Evolutionary conservation across 257 asterid species (phyloP), one percentile per base, ranked within the genome.

Genomic region (Haberlea rhodopensis): DNA sequence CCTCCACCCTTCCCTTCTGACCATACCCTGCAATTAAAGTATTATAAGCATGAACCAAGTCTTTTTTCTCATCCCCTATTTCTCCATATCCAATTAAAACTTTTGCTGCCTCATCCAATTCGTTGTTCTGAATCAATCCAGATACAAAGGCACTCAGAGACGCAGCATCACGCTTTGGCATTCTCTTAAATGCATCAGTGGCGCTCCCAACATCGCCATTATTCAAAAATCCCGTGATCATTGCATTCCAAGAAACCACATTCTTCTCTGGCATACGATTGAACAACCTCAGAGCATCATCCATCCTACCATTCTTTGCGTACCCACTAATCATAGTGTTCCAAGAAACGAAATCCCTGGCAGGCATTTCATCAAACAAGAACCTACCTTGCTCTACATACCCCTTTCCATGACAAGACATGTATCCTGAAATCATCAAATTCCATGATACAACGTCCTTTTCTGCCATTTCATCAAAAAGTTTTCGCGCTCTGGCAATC

Each of bases 301-400:
- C 84, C 74, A 84, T 78, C 66, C 69, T 68, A 9, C 91, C 86
- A 65, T 66, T 63, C 81, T 80, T 84, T 1, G 95, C 94, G 34
- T 78, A 91, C 79, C 94, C 96, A 60, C 87, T 86, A 31, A 88
- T 86, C 95, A 88, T 80, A 45, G 96, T 88, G 72, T 88, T 91
- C 98, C 96, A 88, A 8, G 98, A 80, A 67, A 86, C 59, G 24
- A 75, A 69, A 60, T 85, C 88, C 63, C 79, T 76, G 24, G 57
- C 72, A 25, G 87, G 88, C 95, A 88, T 88, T 70, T 67, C 66
- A 68, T 80, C 90, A 48, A 86, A 88, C 79, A 91, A 63, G 26
- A 64, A 19, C 48, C 89, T 62, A 5, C 77, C 94, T 64, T 88
- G 89, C 32, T 77, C 86, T 1, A 84, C 21, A 48, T 60, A 57